These are phyloP conservation scores for Sugiyamaella americana DNA, from an alignment of 805 yeast genomes.

Conservation along the genomic window DNA sequence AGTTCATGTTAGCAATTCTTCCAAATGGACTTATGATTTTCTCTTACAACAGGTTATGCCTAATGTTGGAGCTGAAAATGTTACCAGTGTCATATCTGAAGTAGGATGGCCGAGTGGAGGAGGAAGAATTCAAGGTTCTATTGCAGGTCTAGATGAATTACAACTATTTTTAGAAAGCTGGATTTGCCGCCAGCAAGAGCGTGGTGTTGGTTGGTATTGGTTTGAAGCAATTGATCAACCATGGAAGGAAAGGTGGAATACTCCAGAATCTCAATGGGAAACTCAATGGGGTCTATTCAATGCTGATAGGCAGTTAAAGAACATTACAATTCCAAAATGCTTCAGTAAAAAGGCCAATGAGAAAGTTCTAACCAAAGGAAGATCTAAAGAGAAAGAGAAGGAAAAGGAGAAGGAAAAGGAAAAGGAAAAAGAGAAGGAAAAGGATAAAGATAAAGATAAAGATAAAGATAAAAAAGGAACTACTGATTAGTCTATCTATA, in stretches of 20 bases:
- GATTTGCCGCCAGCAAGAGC: conserved; percentile 41
- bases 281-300: conserved; percentile 66
- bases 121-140: conserved; percentile 42
- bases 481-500: no score
- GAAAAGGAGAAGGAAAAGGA: no score
- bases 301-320: conserved; percentile 40
- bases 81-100: conserved; percentile 45
- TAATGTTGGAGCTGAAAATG: conserved; percentile 9
- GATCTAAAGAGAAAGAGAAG: no score
- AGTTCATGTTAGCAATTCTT: conserved; percentile 39
- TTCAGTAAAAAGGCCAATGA: no score
- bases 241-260: conserved; percentile 54
- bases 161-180: conserved; percentile 47
- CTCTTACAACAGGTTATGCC: conserved; percentile 37
- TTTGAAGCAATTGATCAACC: conserved; percentile 72
- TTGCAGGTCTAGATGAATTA: conserved; percentile 41
- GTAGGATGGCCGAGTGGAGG: conserved; percentile 72
- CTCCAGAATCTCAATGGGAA: conserved; percentile 50
- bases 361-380: no score
- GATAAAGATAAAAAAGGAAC: no score
- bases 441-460: no score
- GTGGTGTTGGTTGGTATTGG: conserved; percentile 46
- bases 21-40: conserved; percentile 49
- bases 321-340: conserved; percentile 38
- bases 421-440: no score